Evolutionary conservation across 2,329 filamentous ascomycete genomes (phyloP).

Genomic region (Clarireedia paspali): DNA sequence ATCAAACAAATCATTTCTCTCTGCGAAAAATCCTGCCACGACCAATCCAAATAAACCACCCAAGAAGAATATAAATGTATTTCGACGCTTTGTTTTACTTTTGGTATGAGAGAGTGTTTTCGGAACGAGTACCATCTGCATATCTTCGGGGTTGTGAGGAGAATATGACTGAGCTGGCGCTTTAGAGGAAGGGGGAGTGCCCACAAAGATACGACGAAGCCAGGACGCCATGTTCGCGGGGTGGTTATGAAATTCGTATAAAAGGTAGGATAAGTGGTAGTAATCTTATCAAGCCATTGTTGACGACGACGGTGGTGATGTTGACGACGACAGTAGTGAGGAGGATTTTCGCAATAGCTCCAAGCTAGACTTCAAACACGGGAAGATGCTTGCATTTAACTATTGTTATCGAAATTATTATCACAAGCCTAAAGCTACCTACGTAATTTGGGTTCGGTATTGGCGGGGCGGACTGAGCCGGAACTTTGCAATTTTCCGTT

Average conservation of each 20-base stretch:
- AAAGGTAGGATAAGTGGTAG: no score
- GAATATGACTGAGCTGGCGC: conserved; percentile 8
- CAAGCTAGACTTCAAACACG: background rate
- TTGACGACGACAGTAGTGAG: background rate
- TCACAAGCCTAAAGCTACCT: no score
- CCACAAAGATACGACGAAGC: background rate
- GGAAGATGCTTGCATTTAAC: no score
- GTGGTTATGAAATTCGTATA: background rate
- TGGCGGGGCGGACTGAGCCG: background rate
- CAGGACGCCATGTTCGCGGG: background rate
- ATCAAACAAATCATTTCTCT: conserved; percentile 81
- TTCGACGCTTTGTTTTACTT: conserved; percentile 48
- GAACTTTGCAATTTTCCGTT: background rate
- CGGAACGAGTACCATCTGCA: conserved; percentile 43
- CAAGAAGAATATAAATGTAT: conserved; percentile 75
- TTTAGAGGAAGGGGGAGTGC: conserved; percentile 10
- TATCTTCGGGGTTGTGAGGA: conserved; percentile 33
- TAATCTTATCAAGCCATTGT: background rate
- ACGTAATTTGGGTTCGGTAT: background rate
- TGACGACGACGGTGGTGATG: background rate
- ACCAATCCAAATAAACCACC: conserved; percentile 87
- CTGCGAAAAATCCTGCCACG: conserved; percentile 83
- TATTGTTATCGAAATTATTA: no score
- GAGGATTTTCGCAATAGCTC: background rate
- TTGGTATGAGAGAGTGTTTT: conserved; percentile 31